Percentiles rank a stretch among this genome's conserved stretches.
Conservation (phyloP, 1,284 basidiomycete genomes). For the Trametes sp. region DNA sequence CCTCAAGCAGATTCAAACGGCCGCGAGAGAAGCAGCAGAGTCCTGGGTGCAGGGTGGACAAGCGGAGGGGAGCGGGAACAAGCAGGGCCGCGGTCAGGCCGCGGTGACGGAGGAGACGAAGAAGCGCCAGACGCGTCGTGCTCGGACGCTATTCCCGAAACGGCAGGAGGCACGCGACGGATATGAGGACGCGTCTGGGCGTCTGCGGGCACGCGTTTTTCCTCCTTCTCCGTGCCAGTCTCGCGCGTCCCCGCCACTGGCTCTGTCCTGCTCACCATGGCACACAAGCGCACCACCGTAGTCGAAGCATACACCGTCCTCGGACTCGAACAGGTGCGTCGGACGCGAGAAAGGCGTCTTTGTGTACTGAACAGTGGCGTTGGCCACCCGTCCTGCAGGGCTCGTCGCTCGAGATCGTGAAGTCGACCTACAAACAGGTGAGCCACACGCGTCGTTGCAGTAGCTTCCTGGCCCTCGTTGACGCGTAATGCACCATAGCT, state of each 20-base stretch:
- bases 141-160: constrained; percentile 2
- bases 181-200: constrained; percentile 28
- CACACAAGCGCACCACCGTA: constrained; percentile 45
- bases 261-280: constrained; percentile 40
- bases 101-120: not conserved
- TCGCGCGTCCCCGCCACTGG: constrained; percentile 5
- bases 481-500: constrained; percentile 46
- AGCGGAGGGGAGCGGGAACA: not conserved
- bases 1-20: too few species aligned
- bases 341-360: not conserved
- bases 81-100: not conserved
- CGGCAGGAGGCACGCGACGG: constrained; percentile 20
- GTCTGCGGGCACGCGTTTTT: constrained; percentile 28
- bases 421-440: constrained; percentile 73
- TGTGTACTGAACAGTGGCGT: constrained; percentile 1
- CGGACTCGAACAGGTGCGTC: constrained; percentile 62
- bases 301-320: constrained; percentile 62
- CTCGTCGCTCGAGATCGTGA: constrained; percentile 66
- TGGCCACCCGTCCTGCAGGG: constrained; percentile 50
- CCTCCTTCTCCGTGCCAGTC: constrained; percentile 10
- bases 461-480: not conserved
- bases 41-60: too few species aligned
- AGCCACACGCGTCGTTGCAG: constrained; percentile 3
- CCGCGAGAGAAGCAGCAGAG: not conserved
- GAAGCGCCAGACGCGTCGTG: constrained; percentile 10